Conservation (phyloP, 768 basidiomycete genomes). For the Clitopilus hobsonii region DNA sequence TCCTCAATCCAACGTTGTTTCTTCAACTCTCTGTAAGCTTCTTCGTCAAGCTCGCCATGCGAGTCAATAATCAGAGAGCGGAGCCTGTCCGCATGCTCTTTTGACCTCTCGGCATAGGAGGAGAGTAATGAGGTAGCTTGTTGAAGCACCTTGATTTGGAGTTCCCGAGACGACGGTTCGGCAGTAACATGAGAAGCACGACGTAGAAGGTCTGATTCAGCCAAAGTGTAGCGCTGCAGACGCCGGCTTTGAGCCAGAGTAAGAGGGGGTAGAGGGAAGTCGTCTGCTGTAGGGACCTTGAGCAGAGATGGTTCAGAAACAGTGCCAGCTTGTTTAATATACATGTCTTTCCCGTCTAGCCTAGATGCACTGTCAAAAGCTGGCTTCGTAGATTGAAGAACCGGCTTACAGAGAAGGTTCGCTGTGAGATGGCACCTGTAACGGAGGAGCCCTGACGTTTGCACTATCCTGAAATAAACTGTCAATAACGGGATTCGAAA, state of each 20-base stretch:
- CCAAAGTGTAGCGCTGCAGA: background rate
- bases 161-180: background rate
- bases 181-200: background rate
- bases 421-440: too few species aligned
- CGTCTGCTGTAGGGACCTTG: background rate
- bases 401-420: too few species aligned
- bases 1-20: background rate
- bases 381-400: too few species aligned
- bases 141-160: background rate
- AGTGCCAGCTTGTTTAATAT: background rate
- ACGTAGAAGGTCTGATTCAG: background rate
- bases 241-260: background rate
- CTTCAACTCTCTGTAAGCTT: background rate
- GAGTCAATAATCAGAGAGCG: background rate
- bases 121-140: background rate
- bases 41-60: background rate
- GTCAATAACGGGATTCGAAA: background rate
- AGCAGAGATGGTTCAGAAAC: background rate
- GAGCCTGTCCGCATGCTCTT: background rate
- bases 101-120: background rate
- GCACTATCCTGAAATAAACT: background rate
- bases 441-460: background rate
- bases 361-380: too few species aligned
- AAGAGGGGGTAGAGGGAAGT: background rate
- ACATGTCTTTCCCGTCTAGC: background rate